A percentile compares a stretch with the other conserved stretches of the same genome.
Conservation (phyloP, 2,329 filamentous ascomycete genomes). For the Botrytis squamosa region DNA sequence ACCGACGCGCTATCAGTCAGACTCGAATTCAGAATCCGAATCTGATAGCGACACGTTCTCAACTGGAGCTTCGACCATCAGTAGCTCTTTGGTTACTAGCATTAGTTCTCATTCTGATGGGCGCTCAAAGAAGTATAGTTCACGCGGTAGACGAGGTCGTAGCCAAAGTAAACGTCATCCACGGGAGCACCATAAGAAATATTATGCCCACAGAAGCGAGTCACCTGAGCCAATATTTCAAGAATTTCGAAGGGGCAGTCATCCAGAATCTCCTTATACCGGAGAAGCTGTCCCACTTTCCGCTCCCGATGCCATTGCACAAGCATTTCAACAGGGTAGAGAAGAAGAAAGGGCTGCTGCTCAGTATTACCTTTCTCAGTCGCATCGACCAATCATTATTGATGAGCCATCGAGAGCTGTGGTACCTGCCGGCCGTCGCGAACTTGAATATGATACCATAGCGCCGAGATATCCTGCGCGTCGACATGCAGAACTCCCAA, state of each 20-base stretch:
- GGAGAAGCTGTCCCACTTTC: constrained; percentile 11
- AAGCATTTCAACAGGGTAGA: constrained; percentile 33
- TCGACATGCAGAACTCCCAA: constrained; percentile 22
- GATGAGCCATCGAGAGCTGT: constrained; percentile 19
- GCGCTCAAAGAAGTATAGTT: constrained; percentile 18
- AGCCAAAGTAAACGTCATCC: constrained; percentile 29
- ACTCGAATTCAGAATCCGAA: constrained; percentile 22
- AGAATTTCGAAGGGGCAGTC: neutral
- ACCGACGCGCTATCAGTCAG: constrained; percentile 17
- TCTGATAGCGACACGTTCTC: constrained; percentile 23
- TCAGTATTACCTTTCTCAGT: constrained; percentile 23
- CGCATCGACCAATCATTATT: constrained; percentile 18
- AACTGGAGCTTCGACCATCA: constrained; percentile 17
- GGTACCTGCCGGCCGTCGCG: constrained; percentile 9
- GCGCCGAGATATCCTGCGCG: neutral
- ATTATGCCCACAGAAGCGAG: constrained; percentile 24
- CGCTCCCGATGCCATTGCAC: constrained; percentile 29
- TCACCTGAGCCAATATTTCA: constrained; percentile 27
- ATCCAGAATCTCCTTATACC: constrained; percentile 23
- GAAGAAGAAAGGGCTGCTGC: constrained; percentile 30
- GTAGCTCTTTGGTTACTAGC: constrained; percentile 24
- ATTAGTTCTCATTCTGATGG: constrained; percentile 25
- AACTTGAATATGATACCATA: constrained; percentile 9
- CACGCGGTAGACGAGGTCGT: constrained; percentile 22
- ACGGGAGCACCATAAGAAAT: constrained; percentile 27